A percentile compares a stretch with the other conserved stretches of the same genome.
Conservation (phyloP, 768 basidiomycete genomes). For the Tricholoma saponaceum region DNA sequence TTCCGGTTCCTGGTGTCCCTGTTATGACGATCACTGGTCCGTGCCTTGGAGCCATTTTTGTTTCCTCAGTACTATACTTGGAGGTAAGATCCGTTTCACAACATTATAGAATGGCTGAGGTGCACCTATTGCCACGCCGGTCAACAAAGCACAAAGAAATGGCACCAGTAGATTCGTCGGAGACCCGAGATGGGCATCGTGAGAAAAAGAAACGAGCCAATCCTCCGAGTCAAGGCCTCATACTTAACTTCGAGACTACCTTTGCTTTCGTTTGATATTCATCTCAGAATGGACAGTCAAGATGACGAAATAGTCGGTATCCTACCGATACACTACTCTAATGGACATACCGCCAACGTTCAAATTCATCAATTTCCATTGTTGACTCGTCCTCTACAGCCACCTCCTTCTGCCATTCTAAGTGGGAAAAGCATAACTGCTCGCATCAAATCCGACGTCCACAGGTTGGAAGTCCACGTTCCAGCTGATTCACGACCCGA, state of each 20-base stretch:
- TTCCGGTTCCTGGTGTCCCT: conserved; percentile 94
- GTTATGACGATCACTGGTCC: conserved; percentile 78
- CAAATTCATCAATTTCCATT: conserved; percentile 84
- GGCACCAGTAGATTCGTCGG: no score
- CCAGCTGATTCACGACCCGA: conserved; percentile 78
- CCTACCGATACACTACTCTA: conserved; percentile 71
- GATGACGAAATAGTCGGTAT: conserved; percentile 63
- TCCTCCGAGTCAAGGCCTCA: no score
- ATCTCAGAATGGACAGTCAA: conserved; percentile 19
- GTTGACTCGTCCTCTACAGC: conserved; percentile 66
- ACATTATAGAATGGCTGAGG: not conserved
- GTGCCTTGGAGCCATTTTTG: conserved; percentile 12
- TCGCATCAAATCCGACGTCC: conserved; percentile 60
- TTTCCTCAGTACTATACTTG: not conserved
- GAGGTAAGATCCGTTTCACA: not conserved
- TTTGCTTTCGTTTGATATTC: no score
- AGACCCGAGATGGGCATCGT: no score
- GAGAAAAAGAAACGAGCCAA: no score
- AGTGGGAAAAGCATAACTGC: conserved; percentile 78
- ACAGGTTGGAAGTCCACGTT: conserved; percentile 71
- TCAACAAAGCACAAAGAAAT: no score
- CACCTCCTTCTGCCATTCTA: conserved; percentile 66
- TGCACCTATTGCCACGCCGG: not conserved
- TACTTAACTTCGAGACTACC: no score
- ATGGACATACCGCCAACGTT: conserved; percentile 54